Conservation (phyloP, 306 rosid species). For the Vicia villosa region DNA sequence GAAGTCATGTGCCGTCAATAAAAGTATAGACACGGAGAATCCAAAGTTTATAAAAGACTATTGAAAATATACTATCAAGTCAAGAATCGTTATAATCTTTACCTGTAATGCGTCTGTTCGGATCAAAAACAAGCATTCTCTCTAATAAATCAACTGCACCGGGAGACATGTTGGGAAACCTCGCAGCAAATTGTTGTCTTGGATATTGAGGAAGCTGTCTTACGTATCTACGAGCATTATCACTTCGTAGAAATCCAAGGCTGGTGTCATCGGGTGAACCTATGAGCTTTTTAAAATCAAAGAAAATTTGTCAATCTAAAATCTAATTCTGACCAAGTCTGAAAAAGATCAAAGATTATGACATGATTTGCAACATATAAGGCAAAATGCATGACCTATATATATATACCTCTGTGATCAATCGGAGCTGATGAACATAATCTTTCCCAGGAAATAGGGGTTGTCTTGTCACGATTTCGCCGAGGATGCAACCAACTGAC, state of each 20-base stretch:
- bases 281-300: conserved; percentile 69
- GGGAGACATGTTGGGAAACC: conserved; percentile 75
- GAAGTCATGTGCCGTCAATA: too few relatives aligned
- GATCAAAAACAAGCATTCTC: conserved; percentile 92
- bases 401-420: conserved; percentile 78
- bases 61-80: too few relatives aligned
- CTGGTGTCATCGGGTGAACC: conserved; percentile 96
- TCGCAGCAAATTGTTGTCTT: conserved; percentile 62
- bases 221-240: conserved; percentile 88
- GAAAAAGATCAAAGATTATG: background rate
- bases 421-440: conserved; percentile 90
- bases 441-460: conserved; percentile 91
- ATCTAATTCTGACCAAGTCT: conserved; percentile 4
- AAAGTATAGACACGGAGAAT: too few relatives aligned
- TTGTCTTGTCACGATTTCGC: conserved; percentile 77
- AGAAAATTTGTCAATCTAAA: conserved; percentile 21
- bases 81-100: background rate
- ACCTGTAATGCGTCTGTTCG: conserved; percentile 93
- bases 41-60: too few relatives aligned
- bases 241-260: conserved; percentile 94
- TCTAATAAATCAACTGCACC: conserved; percentile 82
- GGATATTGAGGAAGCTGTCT: conserved; percentile 88
- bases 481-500: conserved; percentile 98
- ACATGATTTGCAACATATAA: conserved; percentile 3
- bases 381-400: conserved; percentile 15